These are phyloP conservation scores for Yamadazyma tumulicola DNA, from an alignment of 805 yeast genomes.

Conservation along the genomic window DNA sequence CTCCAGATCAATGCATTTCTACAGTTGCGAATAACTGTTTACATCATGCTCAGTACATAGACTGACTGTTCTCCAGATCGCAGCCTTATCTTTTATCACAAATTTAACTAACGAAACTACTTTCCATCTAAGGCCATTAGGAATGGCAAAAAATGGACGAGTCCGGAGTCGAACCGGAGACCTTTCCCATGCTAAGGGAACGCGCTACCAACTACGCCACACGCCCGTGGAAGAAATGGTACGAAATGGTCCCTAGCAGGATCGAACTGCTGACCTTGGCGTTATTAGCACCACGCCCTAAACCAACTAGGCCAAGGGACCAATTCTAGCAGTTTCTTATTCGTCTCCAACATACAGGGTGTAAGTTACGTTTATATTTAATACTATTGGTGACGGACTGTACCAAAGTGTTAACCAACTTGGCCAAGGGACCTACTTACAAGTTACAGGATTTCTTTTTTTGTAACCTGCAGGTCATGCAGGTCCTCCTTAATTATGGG, in stretches of 20 bases:
- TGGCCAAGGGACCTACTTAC: no score
- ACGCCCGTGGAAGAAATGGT: slow-evolving; percentile 28
- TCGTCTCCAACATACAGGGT: no score
- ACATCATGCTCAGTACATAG: neutral
- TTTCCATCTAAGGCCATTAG: neutral
- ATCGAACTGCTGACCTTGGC: slow-evolving; percentile 81
- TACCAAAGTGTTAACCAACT: no score
- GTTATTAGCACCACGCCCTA: slow-evolving; percentile 54
- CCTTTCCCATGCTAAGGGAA: slow-evolving; percentile 49
- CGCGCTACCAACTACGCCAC: slow-evolving; percentile 52
- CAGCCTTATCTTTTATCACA: neutral
- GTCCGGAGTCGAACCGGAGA: slow-evolving; percentile 45
- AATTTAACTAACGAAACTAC: neutral
- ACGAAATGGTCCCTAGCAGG: slow-evolving; percentile 73
- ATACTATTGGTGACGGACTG: no score
- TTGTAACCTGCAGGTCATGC: no score
- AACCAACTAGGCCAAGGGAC: slow-evolving; percentile 56
- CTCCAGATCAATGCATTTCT: neutral
- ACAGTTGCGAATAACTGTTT: neutral
- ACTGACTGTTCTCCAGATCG: neutral
- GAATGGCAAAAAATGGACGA: slow-evolving; percentile 29
- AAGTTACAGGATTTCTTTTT: no score
- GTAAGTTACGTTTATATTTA: no score
- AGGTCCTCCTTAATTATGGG: no score
- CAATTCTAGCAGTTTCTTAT: no score